Conservation (phyloP, 2,329 filamentous ascomycete species). For the Aspergillus puulaauensis region DNA sequence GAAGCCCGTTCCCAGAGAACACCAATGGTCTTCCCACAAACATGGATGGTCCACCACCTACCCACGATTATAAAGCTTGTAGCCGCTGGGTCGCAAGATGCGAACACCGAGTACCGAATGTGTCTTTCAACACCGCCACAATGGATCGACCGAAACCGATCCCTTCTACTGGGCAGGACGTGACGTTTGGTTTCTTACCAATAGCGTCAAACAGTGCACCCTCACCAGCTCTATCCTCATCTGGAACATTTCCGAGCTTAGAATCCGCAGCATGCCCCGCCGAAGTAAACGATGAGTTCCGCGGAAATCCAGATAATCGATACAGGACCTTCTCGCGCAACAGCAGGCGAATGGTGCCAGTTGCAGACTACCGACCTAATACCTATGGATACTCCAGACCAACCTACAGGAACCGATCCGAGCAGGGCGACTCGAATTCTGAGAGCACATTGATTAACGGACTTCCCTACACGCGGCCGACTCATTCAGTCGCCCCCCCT, state of each 20-base stretch:
- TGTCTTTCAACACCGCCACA: slow-evolving; percentile 21
- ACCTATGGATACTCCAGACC: slow-evolving; percentile 41
- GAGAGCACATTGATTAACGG: slow-evolving; percentile 41
- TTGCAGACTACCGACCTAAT: slow-evolving; percentile 33
- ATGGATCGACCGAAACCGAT: slow-evolving; percentile 19
- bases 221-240: slow-evolving; percentile 14
- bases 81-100: slow-evolving; percentile 18
- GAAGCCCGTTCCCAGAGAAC: slow-evolving; percentile 21
- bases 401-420: slow-evolving; percentile 31
- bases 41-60: slow-evolving; percentile 19
- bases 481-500: slow-evolving; percentile 9
- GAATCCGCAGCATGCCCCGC: slow-evolving; percentile 13
- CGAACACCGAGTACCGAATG: slow-evolving; percentile 18
- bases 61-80: slow-evolving; percentile 20
- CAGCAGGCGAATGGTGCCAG: slow-evolving; percentile 20
- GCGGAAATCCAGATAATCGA: slow-evolving; percentile 13
- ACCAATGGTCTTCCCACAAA: slow-evolving; percentile 13
- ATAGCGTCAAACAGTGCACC: slow-evolving; percentile 20
- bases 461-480: slow-evolving; percentile 39
- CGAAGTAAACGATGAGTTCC: slow-evolving; percentile 22
- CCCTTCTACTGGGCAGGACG: slow-evolving; percentile 25
- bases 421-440: slow-evolving; percentile 21
- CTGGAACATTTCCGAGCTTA: slow-evolving; percentile 14
- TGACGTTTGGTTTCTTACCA: slow-evolving; percentile 31
- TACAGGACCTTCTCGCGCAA: slow-evolving; percentile 23